Base-by-base conservation (phyloP, 495 filamentous ascomycete genomes). In the Penicillium silybi region DNA sequence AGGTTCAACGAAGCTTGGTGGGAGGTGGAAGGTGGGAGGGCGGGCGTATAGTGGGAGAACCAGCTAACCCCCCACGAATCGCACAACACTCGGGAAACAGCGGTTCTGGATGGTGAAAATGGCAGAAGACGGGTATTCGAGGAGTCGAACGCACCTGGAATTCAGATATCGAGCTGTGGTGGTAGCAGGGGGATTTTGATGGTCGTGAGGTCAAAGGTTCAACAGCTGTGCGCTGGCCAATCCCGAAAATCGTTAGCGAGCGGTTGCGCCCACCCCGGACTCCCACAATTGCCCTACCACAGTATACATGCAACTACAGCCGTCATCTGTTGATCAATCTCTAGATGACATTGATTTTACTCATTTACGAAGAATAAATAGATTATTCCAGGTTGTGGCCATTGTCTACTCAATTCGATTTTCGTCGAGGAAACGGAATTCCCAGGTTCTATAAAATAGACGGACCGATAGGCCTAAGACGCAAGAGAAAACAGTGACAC, bases 241-340 rank as follows among this genome's bases (percentile, higher is more conserved):
- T 58, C 64, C 73, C 71, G 70, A 77, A 75, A 73, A 70, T 70
- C 69, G 71, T 74, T 76, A 75, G 70, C 70, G 71, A 77, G 70
- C 65, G 62, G 68, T 67, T 63, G 53, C 70, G 59, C 68, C 63
- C 68, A 49, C 61, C 61, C 62, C 57, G 52, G 58, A 67, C 65
- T 61, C 59, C 58, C 65, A 68, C 68, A 65, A 64, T 52, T 61
- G 53, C 56, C 61, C 57, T 58, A 61, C 46, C 45, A 52, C 32
- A 50, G 52, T 50, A 18, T 19, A 44, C 18, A 46, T 48, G 50
- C 44, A 23, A 46, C 49, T 35, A 35, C 15, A 11, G 15, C 32
- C 10, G 10, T 35, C 32, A 35, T 3, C 32, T n/a, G n/a, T n/a
- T n/a, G n/a, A n/a, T n/a, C n/a, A 6, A 29, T 29, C 26, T 29